Base-by-base conservation (phyloP, 352 stramenopile species). In the Thalassiosira allenii region DNA sequence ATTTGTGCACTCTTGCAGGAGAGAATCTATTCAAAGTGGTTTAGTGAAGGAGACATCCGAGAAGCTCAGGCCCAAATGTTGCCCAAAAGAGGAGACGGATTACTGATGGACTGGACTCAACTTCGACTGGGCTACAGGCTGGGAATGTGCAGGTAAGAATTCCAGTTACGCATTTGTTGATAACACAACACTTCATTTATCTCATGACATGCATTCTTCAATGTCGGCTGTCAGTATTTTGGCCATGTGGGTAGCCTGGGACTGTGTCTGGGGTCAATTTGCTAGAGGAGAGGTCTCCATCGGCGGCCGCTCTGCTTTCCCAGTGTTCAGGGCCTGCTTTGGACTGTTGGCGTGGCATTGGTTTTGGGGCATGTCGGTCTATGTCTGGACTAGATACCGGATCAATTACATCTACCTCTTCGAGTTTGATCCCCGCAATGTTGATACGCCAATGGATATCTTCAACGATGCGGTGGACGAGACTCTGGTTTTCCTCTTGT, bases 331-430 rank as follows among this genome's bases (percentile, higher is more conserved):
- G 9, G 96, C 93, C 25, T 96, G 98, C 75, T 97, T 97, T 43
- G 97, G 97, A 52, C 85, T 98, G 23, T 79, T 99, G 59, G 80
- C 98, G 32, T 87, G 98, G 44, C 96, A 98, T 81, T 99, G 97
- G 97, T 95, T 98, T 76, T 94, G 98, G 73, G 96, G 96, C 0
- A 67, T 98, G 4, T 95, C 88, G 54, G 91, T 96, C n/a, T 98
- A 97, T 71, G 92, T 98, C 20, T 99, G 96, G 96, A 96, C 92
- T 14, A 59, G 90, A 20, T 92, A 89, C 76, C 79, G 92, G 37
- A 88, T 95, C 73, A 98, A 98, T 76, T 98, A 98, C 83, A 96
- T 96, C 37, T 98, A 97, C 88, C 96, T 98, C 47, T 98, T 98
- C 84, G 96, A 98, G 63, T 92, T 98, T 27, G 92, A 98, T 52